A percentile compares a stretch with the other conserved stretches of the same genome.
Evolutionary conservation across 495 filamentous ascomycete species (phyloP).

Genomic region (Astrothelium subdiscretum): DNA sequence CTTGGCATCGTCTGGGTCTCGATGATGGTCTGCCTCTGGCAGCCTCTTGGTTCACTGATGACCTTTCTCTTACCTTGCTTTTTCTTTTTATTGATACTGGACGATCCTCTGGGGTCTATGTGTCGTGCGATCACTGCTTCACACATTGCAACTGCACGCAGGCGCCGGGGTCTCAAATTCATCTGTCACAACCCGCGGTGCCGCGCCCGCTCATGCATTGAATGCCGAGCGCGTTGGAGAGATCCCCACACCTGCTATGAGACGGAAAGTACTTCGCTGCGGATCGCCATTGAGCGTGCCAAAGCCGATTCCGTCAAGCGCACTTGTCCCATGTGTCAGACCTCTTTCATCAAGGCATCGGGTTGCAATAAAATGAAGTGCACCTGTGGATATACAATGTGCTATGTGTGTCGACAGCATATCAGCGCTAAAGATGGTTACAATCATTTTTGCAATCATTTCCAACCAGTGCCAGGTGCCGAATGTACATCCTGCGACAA

Average conservation of each 20-base stretch:
- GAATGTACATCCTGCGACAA: constrained; percentile 66
- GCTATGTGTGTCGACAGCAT: constrained; percentile 68
- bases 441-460: constrained; percentile 89
- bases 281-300: constrained; percentile 78
- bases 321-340: constrained; percentile 80
- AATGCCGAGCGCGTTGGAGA: constrained; percentile 52
- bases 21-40: constrained; percentile 31
- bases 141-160: constrained; percentile 45
- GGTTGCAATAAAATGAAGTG: constrained; percentile 98
- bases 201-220: constrained; percentile 59
- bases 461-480: constrained; percentile 61
- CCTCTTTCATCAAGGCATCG: constrained; percentile 79
- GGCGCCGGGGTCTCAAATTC: constrained; percentile 58
- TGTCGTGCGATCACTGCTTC: constrained; percentile 21
- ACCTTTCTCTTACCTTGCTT: constrained; percentile 32
- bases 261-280: constrained; percentile 54
- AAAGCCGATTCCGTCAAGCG: constrained; percentile 91
- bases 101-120: constrained; percentile 16
- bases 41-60: constrained; percentile 43
- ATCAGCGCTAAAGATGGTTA: constrained; percentile 54
- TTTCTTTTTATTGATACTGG: constrained; percentile 26
- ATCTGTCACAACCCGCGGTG: constrained; percentile 58
- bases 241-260: constrained; percentile 59
- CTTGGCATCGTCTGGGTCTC: constrained; percentile 29
- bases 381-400: constrained; percentile 96